phyloP scores from a whole-genome alignment of 768 basidiomycete species.

The Leucogyrophana mollusca region DNA sequence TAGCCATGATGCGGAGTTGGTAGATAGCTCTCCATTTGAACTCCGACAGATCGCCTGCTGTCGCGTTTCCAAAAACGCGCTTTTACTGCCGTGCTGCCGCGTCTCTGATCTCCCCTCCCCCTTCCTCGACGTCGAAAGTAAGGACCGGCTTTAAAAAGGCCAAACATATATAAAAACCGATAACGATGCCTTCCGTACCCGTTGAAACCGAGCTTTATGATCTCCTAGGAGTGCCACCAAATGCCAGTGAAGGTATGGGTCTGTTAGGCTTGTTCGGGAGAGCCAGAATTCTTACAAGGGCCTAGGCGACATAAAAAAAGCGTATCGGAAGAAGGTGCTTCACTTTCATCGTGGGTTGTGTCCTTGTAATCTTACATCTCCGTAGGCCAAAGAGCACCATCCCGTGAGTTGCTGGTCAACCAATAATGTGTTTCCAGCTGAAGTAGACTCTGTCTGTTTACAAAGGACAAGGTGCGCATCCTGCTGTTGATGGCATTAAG shows the following conservation, averaged over 20 bases:
- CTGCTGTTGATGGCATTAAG: background rate
- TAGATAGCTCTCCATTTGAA: slow-evolving; percentile 16
- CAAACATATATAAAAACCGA: slow-evolving; percentile 6
- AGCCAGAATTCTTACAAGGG: slow-evolving; percentile 11
- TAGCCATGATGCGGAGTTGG: too few species aligned
- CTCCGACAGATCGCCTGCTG: slow-evolving; percentile 24
- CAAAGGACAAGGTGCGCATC: slow-evolving; percentile 64
- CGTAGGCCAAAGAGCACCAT: slow-evolving; percentile 82
- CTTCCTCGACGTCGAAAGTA: slow-evolving; percentile 18
- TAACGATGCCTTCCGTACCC: slow-evolving; percentile 32
- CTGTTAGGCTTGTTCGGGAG: slow-evolving; percentile 1
- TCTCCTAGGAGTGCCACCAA: slow-evolving; percentile 68
- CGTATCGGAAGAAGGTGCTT: slow-evolving; percentile 86
- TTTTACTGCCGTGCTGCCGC: background rate
- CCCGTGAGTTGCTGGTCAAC: slow-evolving; percentile 51
- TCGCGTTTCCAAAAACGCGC: slow-evolving; percentile 29
- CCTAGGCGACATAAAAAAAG: slow-evolving; percentile 86
- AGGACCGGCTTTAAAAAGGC: slow-evolving; percentile 14
- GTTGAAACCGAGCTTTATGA: slow-evolving; percentile 85
- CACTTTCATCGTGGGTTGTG: slow-evolving; percentile 11
- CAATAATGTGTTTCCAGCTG: background rate
- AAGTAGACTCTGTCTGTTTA: background rate
- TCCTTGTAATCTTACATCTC: slow-evolving; percentile 16
- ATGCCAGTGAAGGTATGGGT: slow-evolving; percentile 69
- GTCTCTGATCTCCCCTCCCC: slow-evolving; percentile 5